Percentiles rank a stretch among this genome's conserved stretches.
These are phyloP conservation scores for Gentiana dahurica DNA, from an alignment of 257 asterid genomes.

Conservation along the genomic window DNA sequence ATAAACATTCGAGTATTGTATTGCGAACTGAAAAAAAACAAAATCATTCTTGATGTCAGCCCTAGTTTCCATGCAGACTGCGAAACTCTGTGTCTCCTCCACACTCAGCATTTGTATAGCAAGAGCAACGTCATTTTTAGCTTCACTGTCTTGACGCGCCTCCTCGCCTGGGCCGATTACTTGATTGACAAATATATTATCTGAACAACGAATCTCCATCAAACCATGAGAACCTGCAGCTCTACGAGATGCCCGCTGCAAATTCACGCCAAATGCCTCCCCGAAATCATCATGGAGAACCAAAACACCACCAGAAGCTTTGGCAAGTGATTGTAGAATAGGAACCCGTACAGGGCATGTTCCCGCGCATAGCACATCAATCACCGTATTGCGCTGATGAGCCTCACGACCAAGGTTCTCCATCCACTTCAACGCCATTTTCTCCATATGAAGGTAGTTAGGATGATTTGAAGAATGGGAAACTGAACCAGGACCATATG, in stretches of 20 bases:
- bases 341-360: conserved; percentile 88
- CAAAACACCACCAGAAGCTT: conserved; percentile 80
- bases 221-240: conserved; percentile 91
- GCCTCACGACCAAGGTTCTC: conserved; percentile 71
- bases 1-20: conserved; percentile 64
- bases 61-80: conserved; percentile 61
- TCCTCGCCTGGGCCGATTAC: conserved; percentile 96
- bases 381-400: conserved; percentile 50
- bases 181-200: conserved; percentile 68
- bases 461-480: conserved; percentile 78
- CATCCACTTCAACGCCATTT: conserved; percentile 74
- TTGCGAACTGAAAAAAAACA: conserved; percentile 70
- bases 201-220: conserved; percentile 84
- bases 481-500: conserved; percentile 90
- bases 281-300: conserved; percentile 93
- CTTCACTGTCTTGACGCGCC: conserved; percentile 63
- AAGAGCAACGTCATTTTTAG: conserved; percentile 53
- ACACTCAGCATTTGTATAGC: conserved; percentile 72
- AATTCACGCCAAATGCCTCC: conserved; percentile 94
- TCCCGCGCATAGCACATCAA: conserved; percentile 89
- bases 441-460: conserved; percentile 75
- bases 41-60: conserved; percentile 81
- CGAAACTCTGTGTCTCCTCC: conserved; percentile 86
- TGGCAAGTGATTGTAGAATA: conserved; percentile 75
- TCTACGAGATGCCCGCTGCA: conserved; percentile 87